Evolutionary conservation across 306 rosid genomes (phyloP).

Genomic region (Acacia crassicarpa): DNA sequence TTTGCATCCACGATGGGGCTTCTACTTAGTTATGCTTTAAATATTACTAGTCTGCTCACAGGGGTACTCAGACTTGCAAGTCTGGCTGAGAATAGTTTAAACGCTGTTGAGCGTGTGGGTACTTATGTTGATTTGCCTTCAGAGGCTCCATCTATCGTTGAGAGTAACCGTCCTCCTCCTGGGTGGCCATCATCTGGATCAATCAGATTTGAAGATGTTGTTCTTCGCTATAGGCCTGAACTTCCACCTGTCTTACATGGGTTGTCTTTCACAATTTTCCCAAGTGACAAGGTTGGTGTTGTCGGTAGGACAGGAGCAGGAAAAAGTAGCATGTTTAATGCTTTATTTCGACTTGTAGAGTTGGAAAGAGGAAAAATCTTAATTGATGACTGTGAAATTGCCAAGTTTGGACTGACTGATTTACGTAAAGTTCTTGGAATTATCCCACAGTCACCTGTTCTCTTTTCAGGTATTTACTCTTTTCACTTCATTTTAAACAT

Average conservation of each 20-base stretch:
- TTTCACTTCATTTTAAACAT: slow-evolving; percentile 8
- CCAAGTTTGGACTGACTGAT: slow-evolving; percentile 80
- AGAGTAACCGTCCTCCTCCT: slow-evolving; percentile 73
- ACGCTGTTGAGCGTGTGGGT: slow-evolving; percentile 86
- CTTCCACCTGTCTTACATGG: slow-evolving; percentile 92
- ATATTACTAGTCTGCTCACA: slow-evolving; percentile 77
- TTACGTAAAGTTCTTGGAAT: slow-evolving; percentile 82
- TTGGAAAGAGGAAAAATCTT: slow-evolving; percentile 76
- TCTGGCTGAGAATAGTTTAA: slow-evolving; percentile 83
- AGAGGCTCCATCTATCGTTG: slow-evolving; percentile 78
- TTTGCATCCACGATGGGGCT: slow-evolving; percentile 92
- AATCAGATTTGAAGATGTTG: slow-evolving; percentile 73
- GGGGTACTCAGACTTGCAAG: slow-evolving; percentile 93
- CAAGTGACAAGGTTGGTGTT: slow-evolving; percentile 82
- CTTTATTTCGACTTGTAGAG: slow-evolving; percentile 85
- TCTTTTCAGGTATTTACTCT: slow-evolving; percentile 71
- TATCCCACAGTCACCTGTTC: slow-evolving; percentile 90
- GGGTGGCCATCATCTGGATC: slow-evolving; percentile 90
- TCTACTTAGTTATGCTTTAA: slow-evolving; percentile 87
- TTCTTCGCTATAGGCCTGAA: slow-evolving; percentile 87
- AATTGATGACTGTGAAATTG: slow-evolving; percentile 75
- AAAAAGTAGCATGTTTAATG: slow-evolving; percentile 91
- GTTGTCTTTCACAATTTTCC: slow-evolving; percentile 60
- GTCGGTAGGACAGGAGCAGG: slow-evolving; percentile 99
- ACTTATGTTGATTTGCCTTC: slow-evolving; percentile 82